Evolutionary conservation across 768 basidiomycete species (phyloP).

Genomic region (Mycena indigotica): DNA sequence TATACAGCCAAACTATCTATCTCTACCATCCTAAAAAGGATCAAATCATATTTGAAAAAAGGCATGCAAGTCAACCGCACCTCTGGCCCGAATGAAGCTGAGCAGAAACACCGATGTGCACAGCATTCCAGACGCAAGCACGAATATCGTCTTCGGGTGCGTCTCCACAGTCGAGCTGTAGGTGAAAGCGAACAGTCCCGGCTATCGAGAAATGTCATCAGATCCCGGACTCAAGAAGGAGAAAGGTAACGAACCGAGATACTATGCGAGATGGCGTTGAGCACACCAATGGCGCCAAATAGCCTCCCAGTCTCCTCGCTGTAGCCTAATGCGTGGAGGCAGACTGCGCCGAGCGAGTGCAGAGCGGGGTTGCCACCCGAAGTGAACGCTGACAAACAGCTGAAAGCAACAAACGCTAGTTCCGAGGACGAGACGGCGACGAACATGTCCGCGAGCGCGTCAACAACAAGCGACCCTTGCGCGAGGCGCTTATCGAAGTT

Average conservation of each 20-base stretch:
- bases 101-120: constrained; percentile 51
- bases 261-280: constrained; percentile 67
- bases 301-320: constrained; percentile 57
- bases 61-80: too few species aligned
- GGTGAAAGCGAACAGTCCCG: constrained; percentile 65
- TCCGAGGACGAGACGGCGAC: constrained; percentile 24
- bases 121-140: constrained; percentile 57
- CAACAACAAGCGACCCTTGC: constrained; percentile 64
- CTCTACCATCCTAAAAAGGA: too few species aligned
- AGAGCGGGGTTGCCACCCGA: constrained; percentile 64
- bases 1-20: too few species aligned
- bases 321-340: constrained; percentile 54
- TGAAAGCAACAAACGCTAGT: constrained; percentile 56
- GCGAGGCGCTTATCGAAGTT: constrained; percentile 71
- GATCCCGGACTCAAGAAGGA: too few species aligned
- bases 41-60: too few species aligned
- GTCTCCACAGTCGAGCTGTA: constrained; percentile 65
- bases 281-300: constrained; percentile 71
- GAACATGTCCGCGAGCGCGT: constrained; percentile 59
- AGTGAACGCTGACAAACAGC: constrained; percentile 65
- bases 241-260: constrained; percentile 48
- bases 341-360: constrained; percentile 72
- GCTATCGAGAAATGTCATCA: constrained; percentile 40
- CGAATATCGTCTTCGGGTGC: constrained; percentile 72
- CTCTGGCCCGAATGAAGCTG: constrained; percentile 34